A percentile compares a stretch with the other conserved stretches of the same genome.
Evolutionary conservation across 331 rosid genomes (phyloP).

Genomic region (Dryas integrifolia): DNA sequence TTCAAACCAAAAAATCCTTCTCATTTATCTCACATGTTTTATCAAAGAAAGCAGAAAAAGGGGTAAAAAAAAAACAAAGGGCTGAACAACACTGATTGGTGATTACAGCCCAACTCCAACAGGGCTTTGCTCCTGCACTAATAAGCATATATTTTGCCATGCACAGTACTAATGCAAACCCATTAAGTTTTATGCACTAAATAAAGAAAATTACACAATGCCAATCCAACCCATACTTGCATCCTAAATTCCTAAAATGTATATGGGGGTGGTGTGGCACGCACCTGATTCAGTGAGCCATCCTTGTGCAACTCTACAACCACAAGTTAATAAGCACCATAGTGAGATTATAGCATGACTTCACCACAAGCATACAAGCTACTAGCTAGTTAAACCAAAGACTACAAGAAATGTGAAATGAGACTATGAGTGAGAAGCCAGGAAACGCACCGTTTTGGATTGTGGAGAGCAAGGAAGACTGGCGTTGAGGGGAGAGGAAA

Average conservation of each 20-base stretch:
- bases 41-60: too few relatives aligned
- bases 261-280: not conserved
- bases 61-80: too few relatives aligned
- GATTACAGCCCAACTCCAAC: too few relatives aligned
- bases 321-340: constrained; percentile 12
- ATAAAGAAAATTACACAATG: not conserved
- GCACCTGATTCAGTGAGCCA: constrained; percentile 79
- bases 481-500: constrained; percentile 49
- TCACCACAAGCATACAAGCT: too few relatives aligned
- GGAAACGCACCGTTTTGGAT: constrained; percentile 46
- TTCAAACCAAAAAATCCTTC: not conserved
- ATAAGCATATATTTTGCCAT: too few relatives aligned
- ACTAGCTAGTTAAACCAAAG: too few relatives aligned
- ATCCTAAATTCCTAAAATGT: not conserved
- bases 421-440: not conserved
- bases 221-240: not conserved
- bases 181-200: not conserved
- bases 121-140: too few relatives aligned
- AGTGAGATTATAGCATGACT: constrained; percentile 5
- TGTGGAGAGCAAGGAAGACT: constrained; percentile 50
- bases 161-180: not conserved
- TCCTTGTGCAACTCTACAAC: constrained; percentile 58
- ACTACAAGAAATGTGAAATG: not conserved
- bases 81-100: too few relatives aligned
- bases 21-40: not conserved